Conservation (phyloP, 2,329 filamentous ascomycete species). For the Fusarium nanum region DNA sequence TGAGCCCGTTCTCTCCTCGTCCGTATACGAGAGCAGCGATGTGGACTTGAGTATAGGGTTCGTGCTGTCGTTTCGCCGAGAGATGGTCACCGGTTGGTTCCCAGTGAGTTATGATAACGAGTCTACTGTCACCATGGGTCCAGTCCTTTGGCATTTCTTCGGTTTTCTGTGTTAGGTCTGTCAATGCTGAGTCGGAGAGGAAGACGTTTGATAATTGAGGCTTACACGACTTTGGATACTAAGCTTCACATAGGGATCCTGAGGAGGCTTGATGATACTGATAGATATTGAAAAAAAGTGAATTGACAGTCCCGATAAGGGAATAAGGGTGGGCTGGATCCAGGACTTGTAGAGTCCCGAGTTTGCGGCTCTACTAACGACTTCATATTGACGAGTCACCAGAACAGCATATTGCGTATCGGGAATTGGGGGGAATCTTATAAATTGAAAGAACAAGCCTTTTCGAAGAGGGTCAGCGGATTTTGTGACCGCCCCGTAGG, state of each 20-base stretch:
- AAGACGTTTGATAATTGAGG: neutral
- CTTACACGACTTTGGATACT: neutral
- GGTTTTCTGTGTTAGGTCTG: neutral
- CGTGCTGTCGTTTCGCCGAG: neutral
- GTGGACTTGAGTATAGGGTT: neutral
- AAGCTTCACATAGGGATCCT: neutral
- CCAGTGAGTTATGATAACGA: constrained; percentile 12
- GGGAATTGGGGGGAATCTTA: constrained; percentile 1
- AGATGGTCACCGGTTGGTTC: neutral
- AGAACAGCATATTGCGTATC: neutral
- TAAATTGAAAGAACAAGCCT: neutral
- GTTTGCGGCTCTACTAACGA: neutral
- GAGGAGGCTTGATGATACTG: neutral
- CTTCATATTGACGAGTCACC: neutral
- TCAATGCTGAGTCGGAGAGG: neutral
- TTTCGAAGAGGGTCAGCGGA: neutral
- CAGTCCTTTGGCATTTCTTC: constrained; percentile 22
- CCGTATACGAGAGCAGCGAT: constrained; percentile 9
- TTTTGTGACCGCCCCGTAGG: neutral
- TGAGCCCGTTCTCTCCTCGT: neutral
- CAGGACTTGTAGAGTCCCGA: constrained; percentile 7
- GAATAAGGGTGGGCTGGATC: neutral
- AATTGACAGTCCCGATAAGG: neutral
- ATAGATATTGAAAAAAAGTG: neutral
- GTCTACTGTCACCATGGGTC: neutral